Conservation (phyloP, 2,329 filamentous ascomycete genomes). For the Arachnomyces sp. region DNA sequence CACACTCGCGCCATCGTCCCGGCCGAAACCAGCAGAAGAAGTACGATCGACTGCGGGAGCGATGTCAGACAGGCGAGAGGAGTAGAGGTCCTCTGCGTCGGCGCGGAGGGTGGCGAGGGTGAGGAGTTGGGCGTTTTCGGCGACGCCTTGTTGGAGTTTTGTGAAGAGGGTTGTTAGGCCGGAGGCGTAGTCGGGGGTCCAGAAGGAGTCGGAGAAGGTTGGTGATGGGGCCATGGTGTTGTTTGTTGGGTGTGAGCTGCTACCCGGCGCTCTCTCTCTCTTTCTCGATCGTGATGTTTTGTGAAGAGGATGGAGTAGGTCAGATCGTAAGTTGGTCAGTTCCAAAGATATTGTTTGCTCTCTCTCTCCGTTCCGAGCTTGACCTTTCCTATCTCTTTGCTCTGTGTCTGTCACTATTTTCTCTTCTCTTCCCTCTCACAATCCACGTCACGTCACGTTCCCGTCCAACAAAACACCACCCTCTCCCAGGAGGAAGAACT, state of each 20-base stretch:
- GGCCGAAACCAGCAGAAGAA: slow-evolving; percentile 64
- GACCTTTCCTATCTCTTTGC: too few relatives aligned
- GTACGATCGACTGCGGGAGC: slow-evolving; percentile 73
- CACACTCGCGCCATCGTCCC: slow-evolving; percentile 91
- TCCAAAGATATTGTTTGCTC: slow-evolving; percentile 2
- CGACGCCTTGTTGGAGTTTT: slow-evolving; percentile 92
- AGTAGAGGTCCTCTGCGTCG: slow-evolving; percentile 88
- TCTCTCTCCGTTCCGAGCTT: too few relatives aligned
- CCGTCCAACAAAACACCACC: too few relatives aligned
- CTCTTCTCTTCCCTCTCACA: too few relatives aligned
- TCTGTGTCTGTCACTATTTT: too few relatives aligned
- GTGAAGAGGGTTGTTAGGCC: slow-evolving; percentile 89
- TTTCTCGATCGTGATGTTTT: not conserved
- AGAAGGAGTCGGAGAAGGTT: slow-evolving; percentile 91
- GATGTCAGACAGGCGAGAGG: slow-evolving; percentile 71
- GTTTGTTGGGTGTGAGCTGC: slow-evolving; percentile 1
- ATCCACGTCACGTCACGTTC: too few relatives aligned
- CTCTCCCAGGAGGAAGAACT: too few relatives aligned
- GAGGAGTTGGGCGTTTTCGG: slow-evolving; percentile 90
- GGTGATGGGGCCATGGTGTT: slow-evolving; percentile 52
- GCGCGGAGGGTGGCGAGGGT: slow-evolving; percentile 89
- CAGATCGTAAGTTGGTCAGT: not conserved
- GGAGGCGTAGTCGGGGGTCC: slow-evolving; percentile 95
- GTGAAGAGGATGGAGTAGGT: not conserved
- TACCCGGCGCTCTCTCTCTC: not conserved